A percentile compares a stretch with the other conserved stretches of the same genome.
Conservation (phyloP, 305 asterid species). For the Rubia occidens region DNA sequence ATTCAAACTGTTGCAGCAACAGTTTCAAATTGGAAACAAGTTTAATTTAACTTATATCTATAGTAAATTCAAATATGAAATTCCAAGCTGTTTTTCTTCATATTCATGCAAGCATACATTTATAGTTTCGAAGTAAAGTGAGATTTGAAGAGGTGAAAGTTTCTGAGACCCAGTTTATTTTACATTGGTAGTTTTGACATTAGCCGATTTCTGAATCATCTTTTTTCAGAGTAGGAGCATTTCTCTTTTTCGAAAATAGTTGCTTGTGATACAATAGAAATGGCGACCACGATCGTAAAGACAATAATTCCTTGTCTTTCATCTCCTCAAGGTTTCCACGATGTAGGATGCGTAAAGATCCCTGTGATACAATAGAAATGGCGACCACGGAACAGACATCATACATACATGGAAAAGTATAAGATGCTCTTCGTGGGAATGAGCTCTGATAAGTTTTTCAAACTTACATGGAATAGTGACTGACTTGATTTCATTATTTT, state of each 20-base stretch:
- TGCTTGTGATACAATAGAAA: no score
- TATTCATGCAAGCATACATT: no score
- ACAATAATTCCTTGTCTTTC: no score
- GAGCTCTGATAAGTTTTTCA: slow-evolving; percentile 1
- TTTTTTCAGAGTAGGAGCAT: background rate
- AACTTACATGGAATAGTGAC: slow-evolving; percentile 66
- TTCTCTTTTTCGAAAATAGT: background rate
- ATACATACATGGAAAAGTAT: background rate
- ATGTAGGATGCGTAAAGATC: slow-evolving; percentile 78
- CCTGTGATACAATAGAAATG: slow-evolving; percentile 33
- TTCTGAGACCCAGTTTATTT: background rate
- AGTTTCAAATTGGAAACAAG: no score
- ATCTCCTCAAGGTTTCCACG: slow-evolving; percentile 67
- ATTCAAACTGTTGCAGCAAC: no score
- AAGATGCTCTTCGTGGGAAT: background rate
- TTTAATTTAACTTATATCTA: no score
- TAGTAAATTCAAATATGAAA: no score
- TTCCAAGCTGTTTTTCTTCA: no score
- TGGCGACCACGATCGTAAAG: no score
- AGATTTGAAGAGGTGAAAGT: background rate
- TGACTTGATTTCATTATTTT: slow-evolving; percentile 74
- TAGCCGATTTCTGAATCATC: background rate
- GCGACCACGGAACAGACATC: background rate
- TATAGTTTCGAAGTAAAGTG: background rate
- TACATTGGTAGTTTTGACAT: background rate